These are phyloP conservation scores for Geotrichum cucujoidarum DNA, from an alignment of 1,139 yeast genomes.

Conservation along the genomic window DNA sequence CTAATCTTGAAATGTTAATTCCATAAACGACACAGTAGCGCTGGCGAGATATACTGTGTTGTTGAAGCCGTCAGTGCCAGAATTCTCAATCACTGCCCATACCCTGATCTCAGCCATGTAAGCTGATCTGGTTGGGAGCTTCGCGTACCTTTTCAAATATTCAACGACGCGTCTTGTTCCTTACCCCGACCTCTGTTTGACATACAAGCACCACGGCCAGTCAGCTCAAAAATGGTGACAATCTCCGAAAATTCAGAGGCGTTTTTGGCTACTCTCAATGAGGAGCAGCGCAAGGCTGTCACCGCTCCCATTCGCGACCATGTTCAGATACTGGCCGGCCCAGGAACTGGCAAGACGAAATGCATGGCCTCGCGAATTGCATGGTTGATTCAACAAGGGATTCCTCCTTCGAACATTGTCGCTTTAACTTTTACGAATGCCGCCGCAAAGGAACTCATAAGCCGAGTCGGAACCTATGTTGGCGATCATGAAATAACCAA, in stretches of 20 bases:
- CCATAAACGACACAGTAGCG: too few species aligned
- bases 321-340: conserved; percentile 84
- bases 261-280: conserved; percentile 42
- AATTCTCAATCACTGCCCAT: too few species aligned
- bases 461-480: conserved; percentile 43
- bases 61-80: too few species aligned
- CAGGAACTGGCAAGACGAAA: conserved; percentile 80
- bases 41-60: too few species aligned
- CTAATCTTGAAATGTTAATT: too few species aligned
- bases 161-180: too few species aligned
- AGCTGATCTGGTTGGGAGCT: too few species aligned
- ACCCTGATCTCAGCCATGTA: too few species aligned
- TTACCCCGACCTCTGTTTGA: too few species aligned
- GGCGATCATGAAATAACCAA: conserved; percentile 28
- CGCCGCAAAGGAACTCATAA: conserved; percentile 80
- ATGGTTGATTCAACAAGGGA: conserved; percentile 49
- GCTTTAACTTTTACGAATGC: conserved; percentile 89
- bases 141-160: too few species aligned
- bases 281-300: conserved; percentile 58
- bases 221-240: too few species aligned
- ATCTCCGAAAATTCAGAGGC: not conserved
- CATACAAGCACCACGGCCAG: too few species aligned
- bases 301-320: conserved; percentile 48
- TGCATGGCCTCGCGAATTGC: conserved; percentile 78
- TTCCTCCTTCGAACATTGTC: conserved; percentile 56